Percentiles rank a stretch among this genome's conserved stretches.
Conservation (phyloP, 805 yeast species). For the Hanseniaspora pseudoguilliermondii region DNA sequence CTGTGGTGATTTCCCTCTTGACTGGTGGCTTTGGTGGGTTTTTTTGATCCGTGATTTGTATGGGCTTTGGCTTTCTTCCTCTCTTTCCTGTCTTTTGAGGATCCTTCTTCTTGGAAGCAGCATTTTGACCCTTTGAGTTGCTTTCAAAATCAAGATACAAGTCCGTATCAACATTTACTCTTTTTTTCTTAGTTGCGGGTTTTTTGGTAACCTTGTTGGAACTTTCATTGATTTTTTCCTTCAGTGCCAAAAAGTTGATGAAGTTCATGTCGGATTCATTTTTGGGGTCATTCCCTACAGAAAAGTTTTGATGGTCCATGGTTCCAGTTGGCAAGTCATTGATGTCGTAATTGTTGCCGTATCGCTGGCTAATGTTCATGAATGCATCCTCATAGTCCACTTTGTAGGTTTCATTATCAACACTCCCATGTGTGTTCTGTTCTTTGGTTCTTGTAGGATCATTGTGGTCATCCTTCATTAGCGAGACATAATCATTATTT, state of each 20-base stretch:
- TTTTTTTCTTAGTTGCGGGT: not conserved
- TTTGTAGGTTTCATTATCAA: not conserved
- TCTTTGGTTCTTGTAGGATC: not conserved
- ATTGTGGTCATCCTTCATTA: not conserved
- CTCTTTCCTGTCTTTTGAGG: not conserved
- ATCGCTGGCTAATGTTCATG: not conserved
- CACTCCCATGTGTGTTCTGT: not conserved
- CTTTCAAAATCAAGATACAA: too few relatives aligned
- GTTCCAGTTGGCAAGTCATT: not conserved
- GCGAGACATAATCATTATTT: not conserved
- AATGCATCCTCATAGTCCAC: conserved; percentile 6
- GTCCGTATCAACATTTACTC: too few relatives aligned
- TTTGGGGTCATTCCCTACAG: not conserved
- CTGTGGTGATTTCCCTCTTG: not conserved
- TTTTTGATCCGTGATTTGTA: not conserved
- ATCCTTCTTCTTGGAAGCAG: not conserved
- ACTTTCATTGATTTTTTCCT: not conserved
- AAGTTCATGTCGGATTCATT: not conserved
- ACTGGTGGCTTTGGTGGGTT: not conserved
- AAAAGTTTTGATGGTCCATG: too few relatives aligned
- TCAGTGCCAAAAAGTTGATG: not conserved
- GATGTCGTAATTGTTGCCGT: not conserved
- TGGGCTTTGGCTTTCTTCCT: conserved; percentile 7
- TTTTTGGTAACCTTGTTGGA: not conserved
- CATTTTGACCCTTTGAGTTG: not conserved